Base-by-base conservation (phyloP, 1,284 basidiomycete species). In the Retiboletus fuscus region DNA sequence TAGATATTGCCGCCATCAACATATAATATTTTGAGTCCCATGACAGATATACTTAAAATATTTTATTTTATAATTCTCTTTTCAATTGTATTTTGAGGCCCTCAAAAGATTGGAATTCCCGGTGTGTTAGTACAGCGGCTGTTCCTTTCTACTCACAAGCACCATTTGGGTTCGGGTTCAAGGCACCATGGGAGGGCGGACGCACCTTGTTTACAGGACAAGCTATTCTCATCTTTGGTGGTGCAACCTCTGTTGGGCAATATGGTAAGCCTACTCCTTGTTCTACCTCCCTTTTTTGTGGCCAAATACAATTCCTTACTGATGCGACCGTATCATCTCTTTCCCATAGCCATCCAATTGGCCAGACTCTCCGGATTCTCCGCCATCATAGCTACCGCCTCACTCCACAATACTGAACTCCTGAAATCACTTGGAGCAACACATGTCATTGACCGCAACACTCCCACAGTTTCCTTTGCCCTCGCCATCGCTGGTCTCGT, bases 201-300 rank as follows among this genome's bases (percentile, higher is more conserved):
- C 46, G 53, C 61, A 20, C 63, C 64, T 28, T 69, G 51, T 79
- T 79, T 61, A 61, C 71, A 24, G 70, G 73, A 41, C 72, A 78
- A 67, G 70, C 82, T 3, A 71, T 82, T 44, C 69, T 84, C 39
- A 74, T 83, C 44, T 77, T 83, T 70, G 82, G 81, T 24, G 83
- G 83, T 11, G 73, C 79, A 13, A 76, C 79, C 5, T 79, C 77
- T 34, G 81, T 82, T n/a, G 83, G 83, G 2, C 76, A 81, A 73
- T 84, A 76, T 68, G 72, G 76, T 75, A 34, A 60, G 75, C 34
- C 34, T 8, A 5, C 34, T 34, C 34, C 34, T 8, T 34, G 34
- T 34, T 34, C 34, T 34, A 34, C 34, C 8, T 34, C 34, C 34
- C 4, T 34, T 34, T 34, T 34, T 34, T 34, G 34, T 8, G 34